Evolutionary conservation across 176 grass and related monocot species (phyloP).

Genomic region (Oryza glumipatula): DNA sequence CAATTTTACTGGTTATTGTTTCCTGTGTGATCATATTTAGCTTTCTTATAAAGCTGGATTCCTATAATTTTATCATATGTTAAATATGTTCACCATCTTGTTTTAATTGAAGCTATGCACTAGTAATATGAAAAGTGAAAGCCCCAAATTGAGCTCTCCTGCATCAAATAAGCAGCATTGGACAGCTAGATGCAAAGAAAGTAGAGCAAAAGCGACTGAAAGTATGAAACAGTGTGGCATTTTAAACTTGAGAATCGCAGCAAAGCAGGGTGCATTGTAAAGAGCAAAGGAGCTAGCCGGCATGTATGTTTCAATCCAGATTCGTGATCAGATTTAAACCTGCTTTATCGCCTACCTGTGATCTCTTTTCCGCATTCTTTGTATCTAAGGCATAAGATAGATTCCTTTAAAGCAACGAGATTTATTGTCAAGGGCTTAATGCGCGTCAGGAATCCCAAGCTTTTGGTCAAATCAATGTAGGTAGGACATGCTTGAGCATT

Average conservation of each 20-base stretch:
- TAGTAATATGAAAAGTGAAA: conserved; percentile 25
- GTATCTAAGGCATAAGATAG: conserved; percentile 43
- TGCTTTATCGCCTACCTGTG: conserved; percentile 25
- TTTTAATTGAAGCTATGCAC: neutral
- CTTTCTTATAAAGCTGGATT: neutral
- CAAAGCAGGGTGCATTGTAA: conserved; percentile 13
- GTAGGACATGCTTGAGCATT: neutral
- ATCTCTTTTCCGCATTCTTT: conserved; percentile 49
- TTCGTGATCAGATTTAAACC: conserved; percentile 8
- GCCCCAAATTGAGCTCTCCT: neutral
- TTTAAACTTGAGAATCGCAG: conserved; percentile 8
- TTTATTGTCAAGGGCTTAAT: neutral
- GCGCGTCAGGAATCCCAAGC: conserved; percentile 25
- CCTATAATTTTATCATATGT: neutral
- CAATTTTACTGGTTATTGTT: neutral
- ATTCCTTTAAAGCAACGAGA: conserved; percentile 27
- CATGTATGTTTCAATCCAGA: neutral
- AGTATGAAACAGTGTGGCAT: neutral
- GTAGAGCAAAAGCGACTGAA: neutral
- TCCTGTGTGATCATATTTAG: neutral
- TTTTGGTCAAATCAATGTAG: conserved; percentile 46
- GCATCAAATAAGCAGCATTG: neutral
- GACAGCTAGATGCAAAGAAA: neutral
- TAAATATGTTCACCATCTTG: neutral
- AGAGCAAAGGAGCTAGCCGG: neutral